Evolutionary conservation across 257 asterid genomes (phyloP), one percentile per base, ranked within the genome.

Genomic region (Cordia subcordata): DNA sequence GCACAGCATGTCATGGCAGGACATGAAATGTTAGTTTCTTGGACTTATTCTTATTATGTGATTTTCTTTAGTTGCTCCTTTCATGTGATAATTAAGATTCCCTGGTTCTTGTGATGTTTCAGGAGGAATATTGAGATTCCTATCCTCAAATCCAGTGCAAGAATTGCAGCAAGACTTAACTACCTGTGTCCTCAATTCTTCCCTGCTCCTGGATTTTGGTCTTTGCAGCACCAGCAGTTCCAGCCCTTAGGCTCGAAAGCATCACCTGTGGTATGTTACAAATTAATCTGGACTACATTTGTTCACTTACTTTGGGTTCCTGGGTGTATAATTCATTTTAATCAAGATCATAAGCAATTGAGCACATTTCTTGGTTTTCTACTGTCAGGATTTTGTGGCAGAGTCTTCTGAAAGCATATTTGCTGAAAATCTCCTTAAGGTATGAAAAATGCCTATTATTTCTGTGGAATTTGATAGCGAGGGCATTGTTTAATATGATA

Each of bases 1-100:
- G 95, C 97, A 54, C 91, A 85, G 74, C 99, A 93, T 73, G 82
- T 93, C 75, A 81, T 93, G 96, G 99, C 97, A 50, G 96, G 99
- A 63, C 99, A 93, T 76, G 89, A 86, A 74, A 76, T 65, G 98
- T 91, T 65, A 61, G 98, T 77, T 46, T 6, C 57, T 18, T 52
- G 0, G 17, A 1, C 9, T 1, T 27, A 27, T 21, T 23, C 32
- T 71, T 68, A 58, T 60, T 50, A 16, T 37, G 21, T 57, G 4
- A 13, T 22, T 20, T 51, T 20, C 40, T 55, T n/a, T 72, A 52
- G 9, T n/a, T 1, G 35, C 49, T 57, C 32, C 42, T 11, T n/a
- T 39, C 47, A 15, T 59, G 12, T 61, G 15, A 32, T 64, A 4
- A 21, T 46, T 46, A 18, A 49, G 49, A 39, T 17, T 61, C 72